Percentiles rank a stretch among this genome's conserved stretches.
phyloP scores from a whole-genome alignment of 305 asterid species.

The Ilex paraguariensis region DNA sequence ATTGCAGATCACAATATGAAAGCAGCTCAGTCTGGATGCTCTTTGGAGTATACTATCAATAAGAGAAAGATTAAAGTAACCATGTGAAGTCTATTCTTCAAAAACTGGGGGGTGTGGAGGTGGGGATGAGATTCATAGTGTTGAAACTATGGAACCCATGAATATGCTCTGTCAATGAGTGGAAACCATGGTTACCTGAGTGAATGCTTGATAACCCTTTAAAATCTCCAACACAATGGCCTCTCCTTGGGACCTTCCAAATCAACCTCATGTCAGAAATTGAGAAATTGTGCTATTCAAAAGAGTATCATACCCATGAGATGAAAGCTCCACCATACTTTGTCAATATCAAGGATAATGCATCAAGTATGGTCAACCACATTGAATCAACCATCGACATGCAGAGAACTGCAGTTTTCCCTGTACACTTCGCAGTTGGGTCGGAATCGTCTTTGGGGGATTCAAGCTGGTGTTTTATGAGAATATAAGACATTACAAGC shows the following conservation, averaged over 20 bases:
- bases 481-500: constrained; percentile 24
- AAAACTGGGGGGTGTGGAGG: no score
- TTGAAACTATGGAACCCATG: no score
- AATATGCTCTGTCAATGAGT: background rate
- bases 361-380: constrained; percentile 94
- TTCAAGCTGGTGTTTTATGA: constrained; percentile 66
- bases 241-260: constrained; percentile 91
- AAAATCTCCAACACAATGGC: constrained; percentile 94
- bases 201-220: constrained; percentile 98
- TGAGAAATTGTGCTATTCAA: background rate
- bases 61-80: background rate
- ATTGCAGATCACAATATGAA: constrained; percentile 5
- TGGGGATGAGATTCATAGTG: no score
- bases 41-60: background rate
- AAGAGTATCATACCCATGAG: background rate
- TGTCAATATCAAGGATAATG: constrained; percentile 80
- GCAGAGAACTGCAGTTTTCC: constrained; percentile 77
- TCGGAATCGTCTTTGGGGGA: constrained; percentile 84
- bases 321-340: constrained; percentile 48
- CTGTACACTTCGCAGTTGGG: constrained; percentile 54
- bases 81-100: no score
- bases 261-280: constrained; percentile 20
- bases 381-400: constrained; percentile 81
- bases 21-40: constrained; percentile 17
- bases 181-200: constrained; percentile 57